These are phyloP conservation scores for Paratinospora sagittata DNA, from an alignment of 164 flowering plant genomes.

Conservation along the genomic window DNA sequence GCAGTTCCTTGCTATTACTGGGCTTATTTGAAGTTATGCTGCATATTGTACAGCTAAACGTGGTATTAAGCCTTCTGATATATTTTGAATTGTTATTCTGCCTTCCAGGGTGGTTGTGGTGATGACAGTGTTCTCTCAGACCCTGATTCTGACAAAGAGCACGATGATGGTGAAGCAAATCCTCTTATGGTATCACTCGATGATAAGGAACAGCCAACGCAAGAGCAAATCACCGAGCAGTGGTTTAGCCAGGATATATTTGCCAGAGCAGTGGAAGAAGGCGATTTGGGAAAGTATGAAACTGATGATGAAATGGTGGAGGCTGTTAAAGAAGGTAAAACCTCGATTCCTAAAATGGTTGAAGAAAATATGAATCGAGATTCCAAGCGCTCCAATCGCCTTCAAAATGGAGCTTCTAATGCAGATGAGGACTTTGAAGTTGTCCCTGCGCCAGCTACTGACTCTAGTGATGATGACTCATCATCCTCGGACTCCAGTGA, in stretches of 20 bases:
- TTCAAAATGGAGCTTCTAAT: constrained; percentile 22
- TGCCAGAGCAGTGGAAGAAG: constrained; percentile 53
- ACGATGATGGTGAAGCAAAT: constrained; percentile 51
- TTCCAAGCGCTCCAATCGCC: constrained; percentile 8
- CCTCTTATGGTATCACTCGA: constrained; percentile 74
- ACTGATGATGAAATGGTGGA: constrained; percentile 78
- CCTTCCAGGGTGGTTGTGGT: constrained; percentile 48
- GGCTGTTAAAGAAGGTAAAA: constrained; percentile 23
- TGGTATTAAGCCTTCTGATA: no score
- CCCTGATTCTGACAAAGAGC: constrained; percentile 65
- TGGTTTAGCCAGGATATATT: constrained; percentile 96
- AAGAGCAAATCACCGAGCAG: constrained; percentile 56
- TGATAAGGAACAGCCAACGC: constrained; percentile 47
- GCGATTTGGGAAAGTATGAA: constrained; percentile 33
- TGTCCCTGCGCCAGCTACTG: constrained; percentile 76
- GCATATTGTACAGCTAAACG: no score
- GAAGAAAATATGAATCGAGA: constrained; percentile 16
- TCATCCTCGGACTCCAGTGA: constrained; percentile 41
- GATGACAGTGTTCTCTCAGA: constrained; percentile 35
- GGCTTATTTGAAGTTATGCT: no score
- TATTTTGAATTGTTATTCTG: no score
- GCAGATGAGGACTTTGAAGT: constrained; percentile 69
- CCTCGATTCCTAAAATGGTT: constrained; percentile 17
- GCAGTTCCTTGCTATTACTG: no score
- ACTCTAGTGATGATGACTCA: constrained; percentile 70